A percentile compares a stretch with the other conserved stretches of the same genome.
Evolutionary conservation across 306 rosid species (phyloP).

Genomic region (Geum urbanum): DNA sequence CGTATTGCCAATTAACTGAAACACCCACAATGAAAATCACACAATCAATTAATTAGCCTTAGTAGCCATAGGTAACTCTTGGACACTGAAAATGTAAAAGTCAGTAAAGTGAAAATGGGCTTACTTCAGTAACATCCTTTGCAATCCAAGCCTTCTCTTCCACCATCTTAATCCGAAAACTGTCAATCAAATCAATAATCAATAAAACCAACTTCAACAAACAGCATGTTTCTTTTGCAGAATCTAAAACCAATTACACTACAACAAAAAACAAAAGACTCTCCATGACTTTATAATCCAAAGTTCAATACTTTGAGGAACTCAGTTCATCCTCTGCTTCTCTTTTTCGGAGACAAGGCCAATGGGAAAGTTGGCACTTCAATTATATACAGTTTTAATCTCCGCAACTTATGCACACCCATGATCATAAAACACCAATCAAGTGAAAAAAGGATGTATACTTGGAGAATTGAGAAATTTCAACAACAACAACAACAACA

Average conservation of each 20-base stretch:
- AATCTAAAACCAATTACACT: background rate
- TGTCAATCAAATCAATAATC: constrained; percentile 23
- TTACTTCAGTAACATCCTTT: constrained; percentile 79
- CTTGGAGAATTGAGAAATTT: background rate
- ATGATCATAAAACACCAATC: constrained; percentile 8
- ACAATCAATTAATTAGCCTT: constrained; percentile 2
- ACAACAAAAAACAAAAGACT: background rate
- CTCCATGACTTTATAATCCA: background rate
- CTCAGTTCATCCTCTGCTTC: background rate
- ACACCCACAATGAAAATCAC: constrained; percentile 11
- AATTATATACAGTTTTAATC: background rate
- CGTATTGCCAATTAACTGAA: constrained; percentile 73
- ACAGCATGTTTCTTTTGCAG: background rate
- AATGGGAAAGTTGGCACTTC: background rate
- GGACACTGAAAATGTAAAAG: background rate
- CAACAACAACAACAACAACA: background rate
- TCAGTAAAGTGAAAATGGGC: constrained; percentile 17
- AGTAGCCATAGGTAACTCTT: no score
- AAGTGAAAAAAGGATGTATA: background rate
- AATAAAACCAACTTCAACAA: background rate
- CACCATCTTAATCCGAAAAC: constrained; percentile 52
- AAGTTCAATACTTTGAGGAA: background rate
- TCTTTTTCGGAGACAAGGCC: background rate
- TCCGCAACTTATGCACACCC: background rate
- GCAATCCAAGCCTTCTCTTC: constrained; percentile 67